phyloP scores from a whole-genome alignment of 2,329 filamentous ascomycete species.

The Epicoccum sorghinum region DNA sequence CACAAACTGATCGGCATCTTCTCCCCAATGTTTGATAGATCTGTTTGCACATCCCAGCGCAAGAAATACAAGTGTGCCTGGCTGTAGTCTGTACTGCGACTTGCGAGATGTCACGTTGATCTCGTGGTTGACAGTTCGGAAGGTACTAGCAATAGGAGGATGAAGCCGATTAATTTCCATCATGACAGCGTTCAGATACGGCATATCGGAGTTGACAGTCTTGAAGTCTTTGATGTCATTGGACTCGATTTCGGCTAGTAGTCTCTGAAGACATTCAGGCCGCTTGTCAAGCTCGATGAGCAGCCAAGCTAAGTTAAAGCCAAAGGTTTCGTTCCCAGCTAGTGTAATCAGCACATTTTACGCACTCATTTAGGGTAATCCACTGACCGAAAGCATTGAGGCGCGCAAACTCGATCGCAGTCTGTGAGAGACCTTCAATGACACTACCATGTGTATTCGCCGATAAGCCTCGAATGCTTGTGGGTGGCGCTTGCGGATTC shows the following conservation, averaged over 20 bases:
- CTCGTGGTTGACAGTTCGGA: slow-evolving; percentile 1
- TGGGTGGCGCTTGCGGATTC: background rate
- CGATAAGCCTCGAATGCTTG: slow-evolving; percentile 3
- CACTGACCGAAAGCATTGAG: slow-evolving; percentile 3
- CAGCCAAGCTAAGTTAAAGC: slow-evolving; percentile 1
- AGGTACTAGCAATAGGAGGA: slow-evolving; percentile 1
- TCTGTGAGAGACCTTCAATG: background rate
- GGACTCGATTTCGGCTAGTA: background rate
- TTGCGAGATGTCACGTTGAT: background rate
- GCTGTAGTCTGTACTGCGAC: background rate
- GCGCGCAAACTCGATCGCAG: background rate
- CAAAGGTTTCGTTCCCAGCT: slow-evolving; percentile 2
- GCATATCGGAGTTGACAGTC: background rate
- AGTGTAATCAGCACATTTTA: background rate
- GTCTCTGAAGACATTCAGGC: background rate
- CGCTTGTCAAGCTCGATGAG: background rate
- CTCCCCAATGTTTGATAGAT: background rate
- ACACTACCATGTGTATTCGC: background rate
- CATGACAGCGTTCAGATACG: background rate
- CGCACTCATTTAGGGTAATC: background rate
- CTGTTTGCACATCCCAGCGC: background rate
- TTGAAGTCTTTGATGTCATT: background rate
- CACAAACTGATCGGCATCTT: background rate
- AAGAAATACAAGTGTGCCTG: background rate
- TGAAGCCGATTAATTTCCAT: background rate